A percentile compares a stretch with the other conserved stretches of the same genome.
phyloP scores from a whole-genome alignment of 805 yeast species.

The Komagataella pseudopastoris region DNA sequence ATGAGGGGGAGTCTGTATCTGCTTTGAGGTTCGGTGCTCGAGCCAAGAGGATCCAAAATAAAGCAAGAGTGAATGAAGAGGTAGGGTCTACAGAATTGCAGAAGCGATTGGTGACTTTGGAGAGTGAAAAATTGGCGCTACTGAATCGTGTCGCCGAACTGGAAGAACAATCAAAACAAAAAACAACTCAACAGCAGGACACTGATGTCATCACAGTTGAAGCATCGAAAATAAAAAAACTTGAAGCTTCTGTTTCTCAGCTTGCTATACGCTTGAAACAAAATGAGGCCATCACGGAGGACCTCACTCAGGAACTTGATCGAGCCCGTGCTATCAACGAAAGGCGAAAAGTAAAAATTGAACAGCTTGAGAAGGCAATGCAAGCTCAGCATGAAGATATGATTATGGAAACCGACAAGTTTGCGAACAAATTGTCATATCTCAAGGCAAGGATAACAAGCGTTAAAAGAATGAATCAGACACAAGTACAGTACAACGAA shows the following conservation, averaged over 20 bases:
- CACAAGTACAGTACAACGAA: neutral
- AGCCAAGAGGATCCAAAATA: conserved; percentile 55
- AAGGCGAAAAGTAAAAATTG: conserved; percentile 42
- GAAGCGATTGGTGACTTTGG: conserved; percentile 6
- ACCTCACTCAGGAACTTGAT: conserved; percentile 40
- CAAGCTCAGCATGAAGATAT: conserved; percentile 36
- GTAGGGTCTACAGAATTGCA: conserved; percentile 34
- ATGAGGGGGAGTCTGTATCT: conserved; percentile 54
- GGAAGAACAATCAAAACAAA: neutral
- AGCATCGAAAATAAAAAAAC: neutral
- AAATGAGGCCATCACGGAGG: conserved; percentile 8
- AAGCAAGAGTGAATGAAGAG: conserved; percentile 51
- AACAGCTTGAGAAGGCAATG: conserved; percentile 34
- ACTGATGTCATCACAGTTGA: neutral
- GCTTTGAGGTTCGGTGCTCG: conserved; percentile 65
- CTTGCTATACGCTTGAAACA: neutral
- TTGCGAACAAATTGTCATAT: conserved; percentile 27
- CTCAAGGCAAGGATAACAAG: conserved; percentile 13
- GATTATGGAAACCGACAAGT: conserved; percentile 31
- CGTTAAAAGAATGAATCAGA: conserved; percentile 8
- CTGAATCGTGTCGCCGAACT: conserved; percentile 1
- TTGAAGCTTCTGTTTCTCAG: neutral
- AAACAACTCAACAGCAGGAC: neutral
- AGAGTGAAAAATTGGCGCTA: conserved; percentile 1
- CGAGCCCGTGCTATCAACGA: conserved; percentile 43